These are phyloP conservation scores for Lepidium sativum DNA, from an alignment of 345 rosid genomes.

Conservation along the genomic window DNA sequence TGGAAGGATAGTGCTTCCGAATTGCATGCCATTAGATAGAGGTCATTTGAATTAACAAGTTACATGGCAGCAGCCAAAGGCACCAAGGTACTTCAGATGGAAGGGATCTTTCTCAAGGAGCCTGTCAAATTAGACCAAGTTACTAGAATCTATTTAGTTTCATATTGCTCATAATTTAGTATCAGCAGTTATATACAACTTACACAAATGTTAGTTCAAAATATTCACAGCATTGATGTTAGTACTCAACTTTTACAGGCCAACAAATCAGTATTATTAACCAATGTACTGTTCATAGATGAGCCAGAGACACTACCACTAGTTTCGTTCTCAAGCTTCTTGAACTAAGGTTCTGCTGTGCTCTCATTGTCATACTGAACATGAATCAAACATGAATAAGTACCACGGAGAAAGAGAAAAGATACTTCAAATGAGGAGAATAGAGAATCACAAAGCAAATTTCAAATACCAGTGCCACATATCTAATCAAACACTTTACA, in stretches of 20 bases:
- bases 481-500: background rate
- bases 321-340: constrained; percentile 72
- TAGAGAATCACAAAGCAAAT: background rate
- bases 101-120: too few species aligned
- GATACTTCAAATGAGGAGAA: constrained; percentile 1
- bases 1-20: too few species aligned
- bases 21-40: too few species aligned
- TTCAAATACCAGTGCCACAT: too few species aligned
- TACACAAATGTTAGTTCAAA: constrained; percentile 80
- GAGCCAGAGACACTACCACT: constrained; percentile 39
- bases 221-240: constrained; percentile 90
- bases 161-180: too few species aligned
- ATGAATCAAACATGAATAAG: constrained; percentile 21
- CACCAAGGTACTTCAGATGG: too few species aligned
- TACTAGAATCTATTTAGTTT: too few species aligned
- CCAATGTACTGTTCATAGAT: constrained; percentile 42
- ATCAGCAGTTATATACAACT: background rate
- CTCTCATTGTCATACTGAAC: constrained; percentile 73
- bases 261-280: constrained; percentile 74
- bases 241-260: constrained; percentile 96
- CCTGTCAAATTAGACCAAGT: too few species aligned
- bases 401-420: background rate
- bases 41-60: too few species aligned
- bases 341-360: too few species aligned
- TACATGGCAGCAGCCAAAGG: too few species aligned